Evolutionary conservation across 345 rosid species (phyloP).

Genomic region (Noccaea caerulescens): DNA sequence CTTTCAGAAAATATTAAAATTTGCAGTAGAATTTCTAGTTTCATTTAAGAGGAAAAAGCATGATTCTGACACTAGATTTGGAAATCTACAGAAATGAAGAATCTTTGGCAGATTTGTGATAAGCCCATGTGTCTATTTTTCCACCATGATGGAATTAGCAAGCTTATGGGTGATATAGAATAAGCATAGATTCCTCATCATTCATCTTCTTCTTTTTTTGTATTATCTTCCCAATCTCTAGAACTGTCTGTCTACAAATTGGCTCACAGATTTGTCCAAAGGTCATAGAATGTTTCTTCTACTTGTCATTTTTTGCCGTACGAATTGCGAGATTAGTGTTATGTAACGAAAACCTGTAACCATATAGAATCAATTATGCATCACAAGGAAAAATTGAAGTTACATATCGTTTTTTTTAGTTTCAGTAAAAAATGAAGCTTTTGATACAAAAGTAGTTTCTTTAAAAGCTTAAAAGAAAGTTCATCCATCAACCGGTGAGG

Average conservation of each 20-base stretch:
- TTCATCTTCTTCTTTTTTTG: neutral
- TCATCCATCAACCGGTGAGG: constrained; percentile 15
- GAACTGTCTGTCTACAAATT: constrained; percentile 13
- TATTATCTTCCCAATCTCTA: constrained; percentile 8
- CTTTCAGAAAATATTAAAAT: neutral
- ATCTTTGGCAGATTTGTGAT: constrained; percentile 40
- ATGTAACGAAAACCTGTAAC: constrained; percentile 22
- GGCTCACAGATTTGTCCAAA: constrained; percentile 37
- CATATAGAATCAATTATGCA: constrained; percentile 17
- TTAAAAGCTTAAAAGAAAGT: constrained; percentile 18
- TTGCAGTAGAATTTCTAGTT: neutral
- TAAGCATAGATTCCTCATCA: constrained; percentile 37
- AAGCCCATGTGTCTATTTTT: constrained; percentile 38
- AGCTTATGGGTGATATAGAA: constrained; percentile 23
- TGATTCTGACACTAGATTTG: constrained; percentile 40
- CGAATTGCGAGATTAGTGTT: constrained; percentile 3
- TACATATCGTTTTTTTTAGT: constrained; percentile 25
- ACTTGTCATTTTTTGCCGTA: neutral
- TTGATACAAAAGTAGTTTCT: constrained; percentile 31
- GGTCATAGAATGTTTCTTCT: constrained; percentile 25
- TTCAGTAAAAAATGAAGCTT: constrained; percentile 2
- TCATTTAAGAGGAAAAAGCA: constrained; percentile 15
- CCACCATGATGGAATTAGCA: constrained; percentile 34
- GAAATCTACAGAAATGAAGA: constrained; percentile 32
- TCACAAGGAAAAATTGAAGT: constrained; percentile 17